Base-by-base conservation (phyloP, 306 rosid species). In the Echinosophora koreensis region DNA sequence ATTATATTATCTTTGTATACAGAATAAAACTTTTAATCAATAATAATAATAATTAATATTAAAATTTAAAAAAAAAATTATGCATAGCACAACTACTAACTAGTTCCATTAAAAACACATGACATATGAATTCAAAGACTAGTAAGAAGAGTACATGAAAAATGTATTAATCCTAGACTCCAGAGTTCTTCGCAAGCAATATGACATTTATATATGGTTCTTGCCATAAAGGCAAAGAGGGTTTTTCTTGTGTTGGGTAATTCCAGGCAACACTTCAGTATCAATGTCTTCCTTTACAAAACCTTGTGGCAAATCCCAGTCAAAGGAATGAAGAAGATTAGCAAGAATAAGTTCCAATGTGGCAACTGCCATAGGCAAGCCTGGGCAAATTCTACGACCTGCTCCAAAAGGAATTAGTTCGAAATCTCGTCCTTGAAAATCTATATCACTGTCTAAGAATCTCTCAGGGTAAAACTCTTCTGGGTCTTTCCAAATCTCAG, bases 321-420 rank as follows among this genome's bases (percentile, higher is more conserved):
- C 65, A 71, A 81, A 82, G 3, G 66, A 71, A 56, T 27, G 7
- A 4, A 77, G 65, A 35, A 82, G 79, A 77, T 82, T 77, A 15
- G 60, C 82, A 57, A 82, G 34, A 2, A 65, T 10, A 27, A 77
- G 66, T 4, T 77, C 79, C 5, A 82, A 30, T 16, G 66, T 3
- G 1, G 58, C 55, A 49, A 77, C 1, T 2, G 55, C 81, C 78
- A 79, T 79, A 11, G 41, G 12, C 5, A 83, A 0, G 27, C 81
- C 81, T 0, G 78, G 81, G 66, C 84, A 79, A 28, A 69, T 79
- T 64, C 84, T 54, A n/a, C 74, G 78, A 2, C 82, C 86, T 2
- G 76, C 44, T 1, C 80, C 80, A 60, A 82, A 82, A 1, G 73
- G 83, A 44, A 79, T 44, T 0, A 79, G 16, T n/a, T 79, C 75